Percentiles rank a stretch among this genome's conserved stretches.
These are phyloP conservation scores for Plicaturopsis crispa DNA, from an alignment of 768 basidiomycete genomes.

Conservation along the genomic window DNA sequence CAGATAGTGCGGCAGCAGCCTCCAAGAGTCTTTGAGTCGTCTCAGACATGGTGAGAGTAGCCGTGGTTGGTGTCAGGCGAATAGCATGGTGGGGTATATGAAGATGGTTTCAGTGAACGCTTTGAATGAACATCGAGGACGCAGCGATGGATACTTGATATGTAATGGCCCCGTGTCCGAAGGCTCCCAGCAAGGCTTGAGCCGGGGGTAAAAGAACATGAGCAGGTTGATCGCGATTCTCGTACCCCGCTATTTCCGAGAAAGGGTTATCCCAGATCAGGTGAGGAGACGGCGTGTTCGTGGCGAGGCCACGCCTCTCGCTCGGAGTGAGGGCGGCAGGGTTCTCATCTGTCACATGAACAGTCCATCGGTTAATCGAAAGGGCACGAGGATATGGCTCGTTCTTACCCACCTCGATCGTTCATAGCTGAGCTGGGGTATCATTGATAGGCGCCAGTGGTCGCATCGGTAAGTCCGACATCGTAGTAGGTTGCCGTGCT, in stretches of 20 bases:
- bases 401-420: not conserved
- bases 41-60: conserved; percentile 18
- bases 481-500: too few relatives aligned
- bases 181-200: conserved; percentile 34
- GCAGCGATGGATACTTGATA: conserved; percentile 34
- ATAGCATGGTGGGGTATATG: conserved; percentile 53
- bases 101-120: conserved; percentile 30
- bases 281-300: too few relatives aligned
- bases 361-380: not conserved
- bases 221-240: conserved; percentile 30
- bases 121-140: conserved; percentile 29
- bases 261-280: conserved; percentile 19
- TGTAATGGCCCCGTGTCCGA: conserved; percentile 44
- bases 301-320: too few relatives aligned
- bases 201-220: conserved; percentile 34
- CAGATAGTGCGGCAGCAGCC: conserved; percentile 70
- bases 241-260: conserved; percentile 32
- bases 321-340: too few relatives aligned
- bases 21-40: conserved; percentile 62
- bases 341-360: conserved; percentile 1
- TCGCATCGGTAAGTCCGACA: not conserved
- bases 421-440: not conserved
- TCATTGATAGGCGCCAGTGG: not conserved
- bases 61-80: conserved; percentile 27
- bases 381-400: conserved; percentile 1